Conservation (phyloP, 192 early-diverging fungal species). For the Podila horticola region DNA sequence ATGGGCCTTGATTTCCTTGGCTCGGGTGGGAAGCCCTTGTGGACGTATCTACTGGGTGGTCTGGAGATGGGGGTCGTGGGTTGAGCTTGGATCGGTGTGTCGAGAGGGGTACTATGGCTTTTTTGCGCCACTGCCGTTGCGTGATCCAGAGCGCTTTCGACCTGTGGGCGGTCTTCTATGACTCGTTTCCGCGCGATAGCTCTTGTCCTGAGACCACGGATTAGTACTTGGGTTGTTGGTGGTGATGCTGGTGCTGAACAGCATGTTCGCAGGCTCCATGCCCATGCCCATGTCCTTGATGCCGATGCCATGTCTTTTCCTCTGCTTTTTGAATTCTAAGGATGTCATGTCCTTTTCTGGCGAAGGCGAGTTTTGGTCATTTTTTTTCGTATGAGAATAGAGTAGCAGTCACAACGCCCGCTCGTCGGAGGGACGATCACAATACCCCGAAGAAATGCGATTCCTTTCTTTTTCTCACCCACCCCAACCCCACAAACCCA, state of each 20-base stretch:
- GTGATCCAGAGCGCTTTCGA: too few relatives aligned
- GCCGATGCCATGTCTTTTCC: neutral
- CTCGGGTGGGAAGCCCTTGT: constrained; percentile 4
- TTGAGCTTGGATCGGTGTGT: too few relatives aligned
- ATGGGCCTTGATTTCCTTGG: neutral
- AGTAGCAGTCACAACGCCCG: too few relatives aligned
- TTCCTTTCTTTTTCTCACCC: constrained; percentile 3
- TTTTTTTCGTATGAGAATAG: neutral
- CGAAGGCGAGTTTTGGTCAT: neutral
- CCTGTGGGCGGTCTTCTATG: neutral
- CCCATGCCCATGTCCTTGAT: neutral
- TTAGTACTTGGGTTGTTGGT: constrained; percentile 1
- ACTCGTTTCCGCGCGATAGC: constrained; percentile 9
- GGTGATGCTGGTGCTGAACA: neutral
- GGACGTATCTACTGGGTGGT: neutral
- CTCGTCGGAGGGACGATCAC: too few relatives aligned
- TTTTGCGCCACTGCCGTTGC: too few relatives aligned
- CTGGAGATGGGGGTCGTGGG: neutral
- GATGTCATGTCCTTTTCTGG: too few relatives aligned
- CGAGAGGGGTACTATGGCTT: too few relatives aligned
- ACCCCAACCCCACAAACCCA: neutral
- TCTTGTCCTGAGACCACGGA: constrained; percentile 23
- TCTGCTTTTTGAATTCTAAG: too few relatives aligned
- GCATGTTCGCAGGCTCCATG: neutral
- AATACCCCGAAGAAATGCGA: neutral